phyloP scores from a whole-genome alignment of 164 flowering plant species.

The Echeveria elegans region DNA sequence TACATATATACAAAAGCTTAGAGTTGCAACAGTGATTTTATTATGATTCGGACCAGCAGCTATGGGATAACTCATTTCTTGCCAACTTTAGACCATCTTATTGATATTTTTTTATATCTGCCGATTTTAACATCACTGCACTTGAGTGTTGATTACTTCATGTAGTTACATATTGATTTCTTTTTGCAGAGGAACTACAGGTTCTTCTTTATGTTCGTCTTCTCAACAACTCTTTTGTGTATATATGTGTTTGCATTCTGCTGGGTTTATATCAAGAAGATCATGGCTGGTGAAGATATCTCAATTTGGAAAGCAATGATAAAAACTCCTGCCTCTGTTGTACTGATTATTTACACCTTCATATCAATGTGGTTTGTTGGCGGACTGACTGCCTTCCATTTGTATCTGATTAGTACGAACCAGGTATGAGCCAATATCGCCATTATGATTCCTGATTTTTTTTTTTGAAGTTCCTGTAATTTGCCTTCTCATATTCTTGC shows the following conservation, averaged over 20 bases:
- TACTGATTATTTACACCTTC: conserved; percentile 73
- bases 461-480: background rate
- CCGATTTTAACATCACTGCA: background rate
- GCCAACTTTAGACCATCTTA: background rate
- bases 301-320: conserved; percentile 85
- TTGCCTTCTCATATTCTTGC: conserved; percentile 20
- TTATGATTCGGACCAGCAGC: background rate
- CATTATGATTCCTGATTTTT: background rate
- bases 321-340: conserved; percentile 83
- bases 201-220: conserved; percentile 94
- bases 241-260: conserved; percentile 78
- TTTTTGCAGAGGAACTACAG: conserved; percentile 83
- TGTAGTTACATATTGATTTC: conserved; percentile 10
- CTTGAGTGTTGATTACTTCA: background rate
- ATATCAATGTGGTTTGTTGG: conserved; percentile 93
- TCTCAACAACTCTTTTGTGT: conserved; percentile 88
- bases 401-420: conserved; percentile 82
- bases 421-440: conserved; percentile 41
- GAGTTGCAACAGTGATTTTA: too few relatives aligned
- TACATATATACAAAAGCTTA: background rate
- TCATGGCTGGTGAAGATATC: conserved; percentile 47
- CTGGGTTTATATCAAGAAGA: conserved; percentile 76
- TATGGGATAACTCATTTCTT: background rate
- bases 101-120: background rate
- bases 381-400: conserved; percentile 85